Conservation (phyloP, 2,329 filamentous ascomycete species). For the Biscogniauxia marginata region DNA sequence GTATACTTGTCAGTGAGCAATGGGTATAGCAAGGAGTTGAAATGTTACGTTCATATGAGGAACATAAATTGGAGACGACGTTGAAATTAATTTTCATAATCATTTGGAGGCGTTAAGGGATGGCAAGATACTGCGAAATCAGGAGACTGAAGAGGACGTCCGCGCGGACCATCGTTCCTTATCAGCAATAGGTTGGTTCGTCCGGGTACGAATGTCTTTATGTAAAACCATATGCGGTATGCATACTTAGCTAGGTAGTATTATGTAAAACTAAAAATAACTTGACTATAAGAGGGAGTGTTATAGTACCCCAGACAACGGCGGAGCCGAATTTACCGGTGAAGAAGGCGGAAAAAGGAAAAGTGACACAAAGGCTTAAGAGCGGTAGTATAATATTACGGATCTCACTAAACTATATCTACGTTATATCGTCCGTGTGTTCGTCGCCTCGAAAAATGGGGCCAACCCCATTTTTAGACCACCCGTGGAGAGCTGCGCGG, state of each 20-base stretch:
- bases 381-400: neutral
- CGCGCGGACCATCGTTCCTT: neutral
- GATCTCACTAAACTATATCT: neutral
- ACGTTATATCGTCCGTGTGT: neutral
- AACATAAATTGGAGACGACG: neutral
- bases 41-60: neutral
- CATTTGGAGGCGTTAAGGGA: constrained; percentile 1
- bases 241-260: neutral
- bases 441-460: neutral
- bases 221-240: neutral
- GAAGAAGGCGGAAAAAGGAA: neutral
- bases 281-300: neutral
- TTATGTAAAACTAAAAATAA: neutral
- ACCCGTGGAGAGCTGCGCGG: neutral
- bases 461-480: neutral
- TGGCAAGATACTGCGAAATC: neutral
- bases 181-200: neutral
- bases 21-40: neutral
- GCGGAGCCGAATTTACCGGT: neutral
- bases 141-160: neutral
- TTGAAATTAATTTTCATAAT: neutral
- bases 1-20: neutral
- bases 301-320: neutral
- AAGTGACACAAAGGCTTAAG: neutral
- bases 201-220: neutral